Evolutionary conservation across 108 stramenopile genomes (phyloP), one percentile per base, ranked within the genome.

Genomic region (Aureococcus anophagefferens): DNA sequence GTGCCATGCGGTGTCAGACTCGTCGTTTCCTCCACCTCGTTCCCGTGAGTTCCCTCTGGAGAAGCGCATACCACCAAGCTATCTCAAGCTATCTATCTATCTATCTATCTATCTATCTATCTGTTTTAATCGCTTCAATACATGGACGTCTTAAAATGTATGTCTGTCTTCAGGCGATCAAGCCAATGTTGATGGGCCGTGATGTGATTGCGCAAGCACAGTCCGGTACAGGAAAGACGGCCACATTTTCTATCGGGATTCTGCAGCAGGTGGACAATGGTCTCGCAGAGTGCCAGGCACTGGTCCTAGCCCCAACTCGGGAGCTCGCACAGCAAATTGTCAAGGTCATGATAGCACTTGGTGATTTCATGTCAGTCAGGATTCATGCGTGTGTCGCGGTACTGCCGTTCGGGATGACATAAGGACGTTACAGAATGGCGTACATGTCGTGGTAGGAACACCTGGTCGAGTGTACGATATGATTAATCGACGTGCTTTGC

Each of bases 371-470:
- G 98, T 85, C 93, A 62, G 84, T 98, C 64, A 76, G 84, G 72
- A 94, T 98, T 64, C 98, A 99, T 75, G 96, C 94, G 70, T 99
- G 98, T 80, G 96, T 99, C 73, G 98, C 76, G 98, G 98, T 70
- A 99, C 96, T 59, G 96, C 98, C 71, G 96, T 99, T 65, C 95
- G 98, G 76, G 96, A 99, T 64, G 98, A 99, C 86, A 98, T 98
- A 75, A 93, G 94, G 65, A 97, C 93, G 73, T 93, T 99, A 63
- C 91, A 96, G 81, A 85, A 78, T 46, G 98, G 98, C 75, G 98
- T 99, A 30, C 98, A 99, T 77, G 85, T 98, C 62, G 97, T 99
- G 29, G 96, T 97, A 63, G 98, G 98, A 63, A 99, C 98, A 35
- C 98, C 98, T 30, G 98, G 98, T 66, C 96, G 98, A 79, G 96